Base-by-base conservation (phyloP, 2,329 filamentous ascomycete genomes). In the Cercospora nicotianae region DNA sequence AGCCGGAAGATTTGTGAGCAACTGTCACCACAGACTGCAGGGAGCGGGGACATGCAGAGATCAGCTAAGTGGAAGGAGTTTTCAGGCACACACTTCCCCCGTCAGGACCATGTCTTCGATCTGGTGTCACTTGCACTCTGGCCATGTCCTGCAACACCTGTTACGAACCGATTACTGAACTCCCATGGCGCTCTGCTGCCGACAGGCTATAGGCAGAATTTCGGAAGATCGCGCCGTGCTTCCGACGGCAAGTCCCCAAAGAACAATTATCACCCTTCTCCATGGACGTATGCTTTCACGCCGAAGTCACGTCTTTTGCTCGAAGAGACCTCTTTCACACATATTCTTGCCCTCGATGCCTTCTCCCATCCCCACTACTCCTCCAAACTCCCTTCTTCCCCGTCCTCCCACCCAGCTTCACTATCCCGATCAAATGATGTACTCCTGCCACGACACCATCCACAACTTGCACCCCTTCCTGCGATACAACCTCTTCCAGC, bases 381-480 rank as follows among this genome's bases (percentile, higher is more conserved):
- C 78, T 78, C 73, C 80, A 84, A 36, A 80, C 67, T 0, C 82
- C 83, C 7, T 74, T 75, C 73, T 84, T 84, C 12, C 82, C 81
- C 39, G 82, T 85, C 70, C 77, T 75, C 72, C 82, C 74, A 26
- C 81, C 79, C 77, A 83, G 79, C 63, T 81, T 77, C n/a, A 83
- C 82, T 28, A 84, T 70, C 0, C 80, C 82, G 4, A 79, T 77
- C 18, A 85, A 71, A 67, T 84, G 79, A 36, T 84, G 82, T 18
- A 84, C 79, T 0, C 82, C 83, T 8, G 82, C 80, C 28, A 81
- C 79, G 0, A 86, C 84, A 0, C 84, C 83, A 76, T 86, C 84
- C 28, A 86, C 78, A 7, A 86, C 82, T 73, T 83, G 83, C 33
- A 83, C 80, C 1, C 69, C 70, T 57, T 80, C 78, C 31, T 79